Evolutionary conservation across 1,139 yeast genomes (phyloP).

Genomic region (Kodamaea anthophila): DNA sequence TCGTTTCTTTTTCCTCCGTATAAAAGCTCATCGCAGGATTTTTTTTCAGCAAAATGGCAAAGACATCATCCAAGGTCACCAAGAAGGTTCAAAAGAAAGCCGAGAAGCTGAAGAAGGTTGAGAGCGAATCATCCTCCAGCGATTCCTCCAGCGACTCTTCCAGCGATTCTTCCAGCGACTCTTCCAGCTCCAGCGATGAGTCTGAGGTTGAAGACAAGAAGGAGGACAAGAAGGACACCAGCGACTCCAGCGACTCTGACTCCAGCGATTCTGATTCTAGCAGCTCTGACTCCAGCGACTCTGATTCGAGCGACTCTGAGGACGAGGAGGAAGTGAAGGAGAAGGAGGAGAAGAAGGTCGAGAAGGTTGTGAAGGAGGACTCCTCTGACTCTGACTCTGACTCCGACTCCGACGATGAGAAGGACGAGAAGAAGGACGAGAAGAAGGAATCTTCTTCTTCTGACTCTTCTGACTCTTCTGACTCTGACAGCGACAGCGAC

Average conservation of each 20-base stretch:
- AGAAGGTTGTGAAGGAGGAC: slow-evolving; percentile 7
- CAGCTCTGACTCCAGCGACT: slow-evolving; percentile 14
- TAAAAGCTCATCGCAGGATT: slow-evolving; percentile 2
- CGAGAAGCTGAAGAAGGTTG: slow-evolving; percentile 18
- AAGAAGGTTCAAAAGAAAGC: slow-evolving; percentile 13
- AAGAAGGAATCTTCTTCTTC: slow-evolving; percentile 15
- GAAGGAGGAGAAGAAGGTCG: slow-evolving; percentile 5
- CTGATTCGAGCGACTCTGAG: slow-evolving; percentile 18
- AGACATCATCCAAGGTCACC: slow-evolving; percentile 13
- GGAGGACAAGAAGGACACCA: slow-evolving; percentile 17
- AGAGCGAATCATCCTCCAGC: slow-evolving; percentile 12
- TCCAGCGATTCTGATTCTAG: slow-evolving; percentile 13
- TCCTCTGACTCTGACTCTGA: slow-evolving; percentile 14
- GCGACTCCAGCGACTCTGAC: slow-evolving; percentile 14
- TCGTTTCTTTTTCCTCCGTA: slow-evolving; percentile 1
- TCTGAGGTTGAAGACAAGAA: no score
- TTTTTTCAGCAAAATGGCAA: slow-evolving; percentile 9
- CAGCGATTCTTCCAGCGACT: slow-evolving; percentile 13
- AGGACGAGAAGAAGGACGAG: slow-evolving; percentile 26
- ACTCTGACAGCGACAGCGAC: slow-evolving; percentile 16
- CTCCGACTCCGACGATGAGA: slow-evolving; percentile 21
- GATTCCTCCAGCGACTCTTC: slow-evolving; percentile 11
- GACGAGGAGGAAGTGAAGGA: slow-evolving; percentile 15
- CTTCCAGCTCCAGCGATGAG: slow-evolving; percentile 15
- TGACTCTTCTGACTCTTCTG: slow-evolving; percentile 19